Percentiles rank a stretch among this genome's conserved stretches.
Conservation (phyloP, 179 eudicot species). For the Silene coronaria region DNA sequence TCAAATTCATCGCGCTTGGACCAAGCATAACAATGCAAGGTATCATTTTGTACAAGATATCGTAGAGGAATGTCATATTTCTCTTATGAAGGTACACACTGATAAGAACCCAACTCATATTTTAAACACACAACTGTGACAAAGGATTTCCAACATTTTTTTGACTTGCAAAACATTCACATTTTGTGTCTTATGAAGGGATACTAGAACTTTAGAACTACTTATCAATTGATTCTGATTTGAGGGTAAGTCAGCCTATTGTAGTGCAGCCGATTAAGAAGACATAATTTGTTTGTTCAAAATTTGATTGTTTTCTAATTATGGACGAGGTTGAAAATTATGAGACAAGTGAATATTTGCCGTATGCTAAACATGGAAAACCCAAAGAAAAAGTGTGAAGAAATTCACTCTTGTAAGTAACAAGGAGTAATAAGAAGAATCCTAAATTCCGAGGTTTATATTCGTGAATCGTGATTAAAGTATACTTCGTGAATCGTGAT, state of each 20-base stretch:
- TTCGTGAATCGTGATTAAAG: no score
- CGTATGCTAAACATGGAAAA: no score
- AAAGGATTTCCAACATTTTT: neutral
- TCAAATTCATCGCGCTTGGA: neutral
- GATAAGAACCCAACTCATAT: conserved; percentile 2
- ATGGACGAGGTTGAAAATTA: neutral
- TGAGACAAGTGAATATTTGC: neutral
- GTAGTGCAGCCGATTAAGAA: neutral
- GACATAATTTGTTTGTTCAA: neutral
- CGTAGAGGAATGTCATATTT: neutral
- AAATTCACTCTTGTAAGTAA: no score
- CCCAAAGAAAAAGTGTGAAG: no score
- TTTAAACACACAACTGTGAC: neutral
- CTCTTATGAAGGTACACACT: neutral
- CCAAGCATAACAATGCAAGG: neutral
- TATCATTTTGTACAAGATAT: conserved; percentile 1
- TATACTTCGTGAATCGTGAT: no score
- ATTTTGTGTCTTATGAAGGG: neutral
- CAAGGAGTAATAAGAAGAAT: no score
- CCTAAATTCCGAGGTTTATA: no score
- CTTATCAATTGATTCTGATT: neutral
- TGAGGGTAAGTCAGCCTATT: no score
- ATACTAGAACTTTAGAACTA: neutral
- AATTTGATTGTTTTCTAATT: neutral
- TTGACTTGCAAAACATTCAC: neutral